Percentiles rank a stretch among this genome's conserved stretches.
Evolutionary conservation across 768 basidiomycete species (phyloP).

Genomic region (Imleria badia): DNA sequence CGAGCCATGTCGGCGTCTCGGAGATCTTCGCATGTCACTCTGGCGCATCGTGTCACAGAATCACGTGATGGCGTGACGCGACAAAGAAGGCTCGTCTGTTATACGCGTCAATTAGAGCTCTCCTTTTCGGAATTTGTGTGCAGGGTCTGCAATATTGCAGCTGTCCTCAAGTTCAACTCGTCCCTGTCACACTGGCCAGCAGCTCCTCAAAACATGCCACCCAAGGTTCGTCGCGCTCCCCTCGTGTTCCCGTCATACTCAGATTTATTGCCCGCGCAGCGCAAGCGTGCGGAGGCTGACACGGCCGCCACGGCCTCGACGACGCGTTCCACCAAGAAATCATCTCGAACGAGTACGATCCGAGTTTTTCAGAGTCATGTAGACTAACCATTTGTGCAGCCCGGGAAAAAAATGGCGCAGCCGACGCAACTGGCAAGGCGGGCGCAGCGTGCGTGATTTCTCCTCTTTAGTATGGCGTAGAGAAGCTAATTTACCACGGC

Average conservation of each 20-base stretch:
- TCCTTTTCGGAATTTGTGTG: slow-evolving; percentile 14
- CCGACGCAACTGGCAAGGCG: slow-evolving; percentile 5
- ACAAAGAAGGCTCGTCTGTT: not conserved
- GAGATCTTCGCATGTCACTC: slow-evolving; percentile 20
- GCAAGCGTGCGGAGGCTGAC: slow-evolving; percentile 54
- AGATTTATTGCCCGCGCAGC: slow-evolving; percentile 37
- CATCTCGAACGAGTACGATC: slow-evolving; percentile 36
- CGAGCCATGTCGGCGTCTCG: not conserved
- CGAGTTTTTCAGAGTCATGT: slow-evolving; percentile 16
- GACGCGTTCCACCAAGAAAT: slow-evolving; percentile 48
- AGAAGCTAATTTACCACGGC: slow-evolving; percentile 12
- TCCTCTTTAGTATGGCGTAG: not conserved
- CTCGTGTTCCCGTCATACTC: slow-evolving; percentile 2
- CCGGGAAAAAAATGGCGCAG: slow-evolving; percentile 11
- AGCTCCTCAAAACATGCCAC: slow-evolving; percentile 31
- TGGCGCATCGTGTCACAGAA: slow-evolving; percentile 10
- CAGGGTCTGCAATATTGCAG: not conserved
- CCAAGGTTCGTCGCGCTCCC: slow-evolving; percentile 31
- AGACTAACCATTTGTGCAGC: slow-evolving; percentile 13
- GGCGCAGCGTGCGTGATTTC: slow-evolving; percentile 26
- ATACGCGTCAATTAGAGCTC: slow-evolving; percentile 21
- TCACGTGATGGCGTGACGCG: slow-evolving; percentile 22
- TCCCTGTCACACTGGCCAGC: not conserved
- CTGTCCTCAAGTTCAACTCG: not conserved
- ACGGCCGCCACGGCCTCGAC: slow-evolving; percentile 28